phyloP scores from a whole-genome alignment of 768 basidiomycete species.

The Auriscalpium orientale region DNA sequence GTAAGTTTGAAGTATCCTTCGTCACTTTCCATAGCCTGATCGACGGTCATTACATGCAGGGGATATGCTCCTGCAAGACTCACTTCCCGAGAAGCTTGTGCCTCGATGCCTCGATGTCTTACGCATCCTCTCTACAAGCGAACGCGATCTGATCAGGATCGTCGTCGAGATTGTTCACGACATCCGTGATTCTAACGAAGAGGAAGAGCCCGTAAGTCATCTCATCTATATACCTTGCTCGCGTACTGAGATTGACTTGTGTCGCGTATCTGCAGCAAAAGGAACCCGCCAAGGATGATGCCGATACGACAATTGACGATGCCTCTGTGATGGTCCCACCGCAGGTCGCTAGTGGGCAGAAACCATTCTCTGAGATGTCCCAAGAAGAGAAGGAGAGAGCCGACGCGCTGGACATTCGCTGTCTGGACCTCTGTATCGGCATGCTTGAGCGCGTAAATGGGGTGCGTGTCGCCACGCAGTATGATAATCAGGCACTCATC shows the following conservation, averaged over 20 bases:
- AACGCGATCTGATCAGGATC: slow-evolving; percentile 80
- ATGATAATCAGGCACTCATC: not conserved
- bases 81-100: slow-evolving; percentile 62
- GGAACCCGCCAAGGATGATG: slow-evolving; percentile 24
- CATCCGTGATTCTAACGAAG: slow-evolving; percentile 51
- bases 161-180: slow-evolving; percentile 86
- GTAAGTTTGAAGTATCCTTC: slow-evolving; percentile 36
- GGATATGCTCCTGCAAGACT: slow-evolving; percentile 70
- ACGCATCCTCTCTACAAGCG: slow-evolving; percentile 58
- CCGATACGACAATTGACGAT: slow-evolving; percentile 26
- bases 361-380: slow-evolving; percentile 36
- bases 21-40: not conserved
- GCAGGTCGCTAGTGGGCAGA: slow-evolving; percentile 20
- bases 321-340: slow-evolving; percentile 18
- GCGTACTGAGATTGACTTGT: not conserved
- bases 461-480: slow-evolving; percentile 35
- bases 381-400: slow-evolving; percentile 51
- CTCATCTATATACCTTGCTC: not conserved
- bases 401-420: slow-evolving; percentile 65
- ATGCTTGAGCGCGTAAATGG: slow-evolving; percentile 83
- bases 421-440: slow-evolving; percentile 69
- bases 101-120: slow-evolving; percentile 79
- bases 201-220: slow-evolving; percentile 23
- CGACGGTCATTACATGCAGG: slow-evolving; percentile 33
- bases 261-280: slow-evolving; percentile 12